Evolutionary conservation across 2,329 filamentous ascomycete genomes (phyloP).

Genomic region (Botryotinia globosa): DNA sequence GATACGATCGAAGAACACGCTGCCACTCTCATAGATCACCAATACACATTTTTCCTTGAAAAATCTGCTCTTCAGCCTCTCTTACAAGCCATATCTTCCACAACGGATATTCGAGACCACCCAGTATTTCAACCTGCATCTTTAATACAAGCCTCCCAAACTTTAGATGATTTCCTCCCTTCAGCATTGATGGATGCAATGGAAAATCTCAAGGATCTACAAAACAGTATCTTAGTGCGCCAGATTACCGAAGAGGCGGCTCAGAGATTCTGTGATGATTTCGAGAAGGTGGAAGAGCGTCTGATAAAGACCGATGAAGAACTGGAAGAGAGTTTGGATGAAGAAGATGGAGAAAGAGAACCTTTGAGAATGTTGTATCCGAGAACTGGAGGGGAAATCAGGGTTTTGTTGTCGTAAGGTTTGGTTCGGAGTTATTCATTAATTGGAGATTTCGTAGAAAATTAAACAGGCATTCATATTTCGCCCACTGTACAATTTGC

Average conservation of each 20-base stretch:
- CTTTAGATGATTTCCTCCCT: constrained; percentile 85
- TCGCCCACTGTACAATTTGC: background rate
- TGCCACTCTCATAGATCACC: constrained; percentile 60
- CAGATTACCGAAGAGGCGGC: constrained; percentile 80
- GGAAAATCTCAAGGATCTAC: constrained; percentile 72
- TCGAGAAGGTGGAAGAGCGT: constrained; percentile 66
- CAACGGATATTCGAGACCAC: constrained; percentile 46
- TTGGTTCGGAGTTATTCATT: background rate
- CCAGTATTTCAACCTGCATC: constrained; percentile 58
- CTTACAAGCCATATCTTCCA: constrained; percentile 51
- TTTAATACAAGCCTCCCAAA: constrained; percentile 68
- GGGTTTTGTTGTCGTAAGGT: constrained; percentile 38
- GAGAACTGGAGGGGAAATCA: constrained; percentile 39
- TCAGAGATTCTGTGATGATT: constrained; percentile 79
- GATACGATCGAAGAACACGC: constrained; percentile 54
- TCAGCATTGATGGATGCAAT: constrained; percentile 90
- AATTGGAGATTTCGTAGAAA: background rate
- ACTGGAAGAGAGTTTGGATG: constrained; percentile 23
- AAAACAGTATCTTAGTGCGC: constrained; percentile 68
- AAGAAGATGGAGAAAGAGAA: constrained; percentile 31
- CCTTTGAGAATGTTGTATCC: constrained; percentile 37
- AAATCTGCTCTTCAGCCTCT: constrained; percentile 71
- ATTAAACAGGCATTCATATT: background rate
- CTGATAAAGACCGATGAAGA: constrained; percentile 58
- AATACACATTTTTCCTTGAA: constrained; percentile 69